Base-by-base conservation (phyloP, 139 green algal genomes). In the Volvox reticuliferus region DNA sequence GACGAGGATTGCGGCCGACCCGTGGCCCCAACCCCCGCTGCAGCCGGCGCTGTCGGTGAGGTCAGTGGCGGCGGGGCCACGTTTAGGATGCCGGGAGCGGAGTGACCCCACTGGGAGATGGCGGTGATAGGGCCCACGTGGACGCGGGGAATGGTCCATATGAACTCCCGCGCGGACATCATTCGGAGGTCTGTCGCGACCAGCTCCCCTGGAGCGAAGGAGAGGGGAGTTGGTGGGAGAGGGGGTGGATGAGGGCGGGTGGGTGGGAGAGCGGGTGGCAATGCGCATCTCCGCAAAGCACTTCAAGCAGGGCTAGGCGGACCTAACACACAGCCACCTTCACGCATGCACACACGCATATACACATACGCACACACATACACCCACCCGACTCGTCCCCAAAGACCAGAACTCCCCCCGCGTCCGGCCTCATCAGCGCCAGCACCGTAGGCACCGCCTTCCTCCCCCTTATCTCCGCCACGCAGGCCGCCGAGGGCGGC, bases 181-280 rank as follows among this genome's bases (percentile, higher is more conserved):
- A 97, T 95, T 44, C 96, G 92, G n/a, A 97, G 85, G 92, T 98
- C 96, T 24, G 91, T 92, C 18, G 94, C 93, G 14, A 93, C 91
- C 33, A 98, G 76, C 32, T 89, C 82, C 24, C 89, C 89, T 92
- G 82, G 26, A 37, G 16, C 33, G 26, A 2, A 62, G 12, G n/a
- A 28, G 65, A 30, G 12, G 12, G 21, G 65, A 12, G 65, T 12
- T 73, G 21, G 65, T 24, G 65, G 65, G 21, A 28, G 2, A 28
- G 9, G 65, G 65, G 44, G 44, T 55, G 5, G 44, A 55, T 5
- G 44, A 55, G 9, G 5, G 44, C 5, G 44, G 44, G 44, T 5
- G 9, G 44, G 5, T 55, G 5, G 9, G 44, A 55, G 44, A 55
- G 44, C 5, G 44, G 9, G 5, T 55, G 44, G 44, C 44, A 5